A percentile compares a stretch with the other conserved stretches of the same genome.
phyloP scores from a whole-genome alignment of 352 stramenopile genomes.

The Phytophthora ramorum region DNA sequence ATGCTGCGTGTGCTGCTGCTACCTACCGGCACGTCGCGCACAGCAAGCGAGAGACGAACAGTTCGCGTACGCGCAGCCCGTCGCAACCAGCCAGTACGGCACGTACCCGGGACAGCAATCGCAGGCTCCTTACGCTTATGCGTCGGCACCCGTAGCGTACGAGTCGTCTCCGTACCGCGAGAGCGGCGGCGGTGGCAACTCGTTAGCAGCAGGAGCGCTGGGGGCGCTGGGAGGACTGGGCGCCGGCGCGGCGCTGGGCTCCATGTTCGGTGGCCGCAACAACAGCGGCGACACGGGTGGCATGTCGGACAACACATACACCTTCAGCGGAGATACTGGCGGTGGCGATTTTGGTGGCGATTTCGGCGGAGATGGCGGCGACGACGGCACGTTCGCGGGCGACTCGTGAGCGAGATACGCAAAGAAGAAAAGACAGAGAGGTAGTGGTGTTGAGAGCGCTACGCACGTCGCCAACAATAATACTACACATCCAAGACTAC shows the following conservation, averaged over 20 bases:
- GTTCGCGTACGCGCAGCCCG: conserved; percentile 45
- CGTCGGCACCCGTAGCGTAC: conserved; percentile 46
- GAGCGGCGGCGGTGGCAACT: conserved; percentile 18
- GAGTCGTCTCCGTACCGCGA: conserved; percentile 33
- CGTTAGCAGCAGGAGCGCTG: conserved; percentile 46
- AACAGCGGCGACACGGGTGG: conserved; percentile 40
- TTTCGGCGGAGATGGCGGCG: conserved; percentile 40
- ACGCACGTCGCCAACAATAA: too few species aligned
- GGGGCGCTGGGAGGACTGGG: conserved; percentile 61
- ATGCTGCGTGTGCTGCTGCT: conserved; percentile 68
- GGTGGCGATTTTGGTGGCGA: conserved; percentile 37
- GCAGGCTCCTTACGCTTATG: conserved; percentile 56
- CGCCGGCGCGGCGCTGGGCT: conserved; percentile 55
- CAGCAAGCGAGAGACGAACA: conserved; percentile 39
- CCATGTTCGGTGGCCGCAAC: conserved; percentile 43
- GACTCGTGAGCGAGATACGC: conserved; percentile 45
- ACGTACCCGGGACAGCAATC: conserved; percentile 42
- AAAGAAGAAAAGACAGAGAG: conserved; percentile 3
- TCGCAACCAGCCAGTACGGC: conserved; percentile 50
- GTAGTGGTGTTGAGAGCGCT: too few species aligned
- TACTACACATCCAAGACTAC: too few species aligned
- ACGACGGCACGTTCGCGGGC: conserved; percentile 53
- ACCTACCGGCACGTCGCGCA: conserved; percentile 35
- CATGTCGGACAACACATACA: conserved; percentile 43
- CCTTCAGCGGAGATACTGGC: conserved; percentile 68